These are phyloP conservation scores for Solanum commersonii DNA, from an alignment of 257 asterid genomes.

Conservation along the genomic window DNA sequence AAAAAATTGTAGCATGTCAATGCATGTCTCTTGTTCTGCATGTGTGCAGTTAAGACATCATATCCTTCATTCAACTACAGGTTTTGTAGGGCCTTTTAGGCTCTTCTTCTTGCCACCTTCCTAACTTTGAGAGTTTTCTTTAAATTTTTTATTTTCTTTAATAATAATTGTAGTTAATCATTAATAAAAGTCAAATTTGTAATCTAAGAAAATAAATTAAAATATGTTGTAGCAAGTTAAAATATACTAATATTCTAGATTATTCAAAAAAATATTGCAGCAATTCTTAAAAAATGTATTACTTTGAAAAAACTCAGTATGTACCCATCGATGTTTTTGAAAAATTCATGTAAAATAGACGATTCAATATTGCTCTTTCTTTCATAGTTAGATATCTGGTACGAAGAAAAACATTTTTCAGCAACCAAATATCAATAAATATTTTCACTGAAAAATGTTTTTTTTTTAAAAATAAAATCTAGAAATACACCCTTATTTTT, in stretches of 20 bases:
- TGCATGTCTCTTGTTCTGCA: slow-evolving; percentile 7
- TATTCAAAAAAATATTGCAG: neutral
- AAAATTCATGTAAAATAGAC: neutral
- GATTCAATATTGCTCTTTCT: neutral
- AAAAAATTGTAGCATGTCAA: neutral
- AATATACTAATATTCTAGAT: neutral
- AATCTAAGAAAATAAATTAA: neutral
- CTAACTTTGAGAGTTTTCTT: slow-evolving; percentile 12
- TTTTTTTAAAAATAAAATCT: neutral
- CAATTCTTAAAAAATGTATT: neutral
- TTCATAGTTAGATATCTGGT: neutral
- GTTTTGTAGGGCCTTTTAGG: slow-evolving; percentile 27
- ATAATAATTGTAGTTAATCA: neutral
- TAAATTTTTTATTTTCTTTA: neutral
- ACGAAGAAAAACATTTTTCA: too few species aligned
- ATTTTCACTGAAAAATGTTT: neutral
- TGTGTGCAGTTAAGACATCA: slow-evolving; percentile 36
- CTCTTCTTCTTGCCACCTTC: slow-evolving; percentile 53
- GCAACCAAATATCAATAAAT: neutral
- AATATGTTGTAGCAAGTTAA: neutral
- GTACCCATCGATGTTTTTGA: neutral
- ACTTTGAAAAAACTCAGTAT: neutral
- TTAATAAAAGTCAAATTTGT: neutral
- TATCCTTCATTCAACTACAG: slow-evolving; percentile 32
- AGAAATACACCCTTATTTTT: neutral